phyloP scores from a whole-genome alignment of 1,284 basidiomycete species.

The Mycosarcoma maydis region DNA sequence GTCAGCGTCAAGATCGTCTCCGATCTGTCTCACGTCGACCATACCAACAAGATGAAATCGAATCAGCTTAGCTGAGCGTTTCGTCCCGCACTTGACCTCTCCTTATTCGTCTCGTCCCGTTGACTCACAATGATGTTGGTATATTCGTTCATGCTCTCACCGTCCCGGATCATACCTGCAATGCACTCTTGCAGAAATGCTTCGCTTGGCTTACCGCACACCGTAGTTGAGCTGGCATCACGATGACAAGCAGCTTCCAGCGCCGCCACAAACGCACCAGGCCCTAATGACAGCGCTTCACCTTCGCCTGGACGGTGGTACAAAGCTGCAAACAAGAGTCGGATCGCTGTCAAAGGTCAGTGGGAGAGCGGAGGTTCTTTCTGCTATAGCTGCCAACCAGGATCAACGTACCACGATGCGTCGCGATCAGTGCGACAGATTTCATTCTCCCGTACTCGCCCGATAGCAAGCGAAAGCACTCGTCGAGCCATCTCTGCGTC shows the following conservation, averaged over 20 bases:
- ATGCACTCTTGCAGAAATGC: slow-evolving; percentile 41
- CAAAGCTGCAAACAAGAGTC: slow-evolving; percentile 12
- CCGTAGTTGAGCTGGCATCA: slow-evolving; percentile 7
- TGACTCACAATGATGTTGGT: slow-evolving; percentile 43
- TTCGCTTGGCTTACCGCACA: slow-evolving; percentile 41
- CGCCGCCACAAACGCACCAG: slow-evolving; percentile 38
- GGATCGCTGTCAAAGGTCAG: background rate
- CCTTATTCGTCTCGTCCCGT: background rate
- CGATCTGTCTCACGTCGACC: slow-evolving; percentile 18
- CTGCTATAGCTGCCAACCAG: too few relatives aligned
- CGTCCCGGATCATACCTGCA: slow-evolving; percentile 22
- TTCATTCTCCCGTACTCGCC: slow-evolving; percentile 22
- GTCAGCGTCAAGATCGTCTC: slow-evolving; percentile 42
- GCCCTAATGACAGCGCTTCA: slow-evolving; percentile 34
- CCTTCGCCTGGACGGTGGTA: slow-evolving; percentile 35
- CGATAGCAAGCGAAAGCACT: slow-evolving; percentile 28
- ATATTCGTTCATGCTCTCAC: slow-evolving; percentile 7
- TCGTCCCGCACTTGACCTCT: too few relatives aligned
- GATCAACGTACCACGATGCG: slow-evolving; percentile 47
- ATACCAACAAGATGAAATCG: background rate
- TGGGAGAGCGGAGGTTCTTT: too few relatives aligned
- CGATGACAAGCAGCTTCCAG: slow-evolving; percentile 30
- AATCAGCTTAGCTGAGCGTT: background rate
- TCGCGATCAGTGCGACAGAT: slow-evolving; percentile 31
- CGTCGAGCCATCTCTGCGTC: slow-evolving; percentile 42